These are phyloP conservation scores for Pythium chondricola DNA, from an alignment of 352 stramenopile genomes.

Conservation along the genomic window DNA sequence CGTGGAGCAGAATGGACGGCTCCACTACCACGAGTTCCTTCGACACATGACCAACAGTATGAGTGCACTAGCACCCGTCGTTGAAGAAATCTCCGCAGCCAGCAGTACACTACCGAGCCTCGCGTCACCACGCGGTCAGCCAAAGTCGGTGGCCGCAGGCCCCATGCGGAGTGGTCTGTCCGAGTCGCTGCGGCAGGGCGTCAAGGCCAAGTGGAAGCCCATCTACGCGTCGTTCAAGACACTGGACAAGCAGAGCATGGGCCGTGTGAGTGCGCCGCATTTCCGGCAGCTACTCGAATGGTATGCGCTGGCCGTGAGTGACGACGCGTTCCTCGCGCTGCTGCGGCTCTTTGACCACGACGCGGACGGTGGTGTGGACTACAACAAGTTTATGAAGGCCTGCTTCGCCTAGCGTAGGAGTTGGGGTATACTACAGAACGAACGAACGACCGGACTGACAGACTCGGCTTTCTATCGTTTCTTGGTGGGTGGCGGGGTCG, in stretches of 20 bases:
- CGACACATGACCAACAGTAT: constrained; percentile 53
- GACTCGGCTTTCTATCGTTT: too few relatives aligned
- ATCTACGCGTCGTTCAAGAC: constrained; percentile 67
- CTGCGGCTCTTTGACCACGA: constrained; percentile 61
- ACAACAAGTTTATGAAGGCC: constrained; percentile 67
- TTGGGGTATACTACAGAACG: too few relatives aligned
- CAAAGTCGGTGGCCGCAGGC: too few relatives aligned
- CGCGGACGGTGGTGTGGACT: constrained; percentile 55
- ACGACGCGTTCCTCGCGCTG: constrained; percentile 45
- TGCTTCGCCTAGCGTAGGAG: constrained; percentile 30
- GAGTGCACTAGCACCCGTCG: constrained; percentile 22
- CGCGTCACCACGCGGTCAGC: neutral
- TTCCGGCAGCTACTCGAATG: constrained; percentile 73
- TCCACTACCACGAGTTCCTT: constrained; percentile 61
- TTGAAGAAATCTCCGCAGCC: neutral
- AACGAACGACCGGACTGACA: too few relatives aligned
- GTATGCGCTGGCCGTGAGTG: constrained; percentile 47
- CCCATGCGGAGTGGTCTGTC: constrained; percentile 1
- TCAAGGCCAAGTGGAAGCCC: constrained; percentile 67
- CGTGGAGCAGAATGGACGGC: constrained; percentile 55
- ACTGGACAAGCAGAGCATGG: constrained; percentile 46
- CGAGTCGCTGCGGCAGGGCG: constrained; percentile 35
- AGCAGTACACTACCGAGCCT: constrained; percentile 5
- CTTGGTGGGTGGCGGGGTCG: neutral
- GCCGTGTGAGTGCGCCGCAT: constrained; percentile 46